phyloP scores from a whole-genome alignment of 2,329 filamentous ascomycete genomes.

The Lasiodiplodia sp. region DNA sequence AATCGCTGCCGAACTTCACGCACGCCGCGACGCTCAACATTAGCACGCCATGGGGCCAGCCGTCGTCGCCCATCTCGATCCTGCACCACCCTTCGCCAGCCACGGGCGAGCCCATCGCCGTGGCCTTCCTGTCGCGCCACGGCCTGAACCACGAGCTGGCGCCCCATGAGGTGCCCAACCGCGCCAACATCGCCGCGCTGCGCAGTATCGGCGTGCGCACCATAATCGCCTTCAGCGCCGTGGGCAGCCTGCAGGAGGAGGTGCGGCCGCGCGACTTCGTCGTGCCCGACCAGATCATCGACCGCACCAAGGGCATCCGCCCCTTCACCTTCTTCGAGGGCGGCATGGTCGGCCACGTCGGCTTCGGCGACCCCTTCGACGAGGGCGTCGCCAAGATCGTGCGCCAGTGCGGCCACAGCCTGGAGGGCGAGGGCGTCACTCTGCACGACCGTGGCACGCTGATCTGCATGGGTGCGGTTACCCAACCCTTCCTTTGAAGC shows the following conservation, averaged over 20 bases:
- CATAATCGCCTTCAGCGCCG: conserved; percentile 93
- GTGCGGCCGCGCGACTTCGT: conserved; percentile 98
- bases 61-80: conserved; percentile 81
- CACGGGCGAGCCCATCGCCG: conserved; percentile 63
- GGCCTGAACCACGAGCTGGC: conserved; percentile 87
- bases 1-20: conserved; percentile 84
- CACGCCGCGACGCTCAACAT: conserved; percentile 81
- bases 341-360: conserved; percentile 91
- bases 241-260: conserved; percentile 89
- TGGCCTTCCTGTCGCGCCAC: conserved; percentile 95
- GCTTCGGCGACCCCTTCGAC: conserved; percentile 96
- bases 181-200: conserved; percentile 98
- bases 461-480: conserved; percentile 75
- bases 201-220: conserved; percentile 86
- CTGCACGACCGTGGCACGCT: conserved; percentile 85
- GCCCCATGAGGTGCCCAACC: conserved; percentile 92
- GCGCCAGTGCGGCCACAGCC: conserved; percentile 73
- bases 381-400: conserved; percentile 77
- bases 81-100: conserved; percentile 83
- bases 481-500: conserved; percentile 49
- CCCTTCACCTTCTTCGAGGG: conserved; percentile 96
- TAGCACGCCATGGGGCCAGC: conserved; percentile 85
- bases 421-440: conserved; percentile 83
- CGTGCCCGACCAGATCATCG: conserved; percentile 94
- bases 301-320: conserved; percentile 92